These are phyloP conservation scores for Zizania latifolia DNA, from an alignment of 176 grass and related monocot genomes.

Conservation along the genomic window DNA sequence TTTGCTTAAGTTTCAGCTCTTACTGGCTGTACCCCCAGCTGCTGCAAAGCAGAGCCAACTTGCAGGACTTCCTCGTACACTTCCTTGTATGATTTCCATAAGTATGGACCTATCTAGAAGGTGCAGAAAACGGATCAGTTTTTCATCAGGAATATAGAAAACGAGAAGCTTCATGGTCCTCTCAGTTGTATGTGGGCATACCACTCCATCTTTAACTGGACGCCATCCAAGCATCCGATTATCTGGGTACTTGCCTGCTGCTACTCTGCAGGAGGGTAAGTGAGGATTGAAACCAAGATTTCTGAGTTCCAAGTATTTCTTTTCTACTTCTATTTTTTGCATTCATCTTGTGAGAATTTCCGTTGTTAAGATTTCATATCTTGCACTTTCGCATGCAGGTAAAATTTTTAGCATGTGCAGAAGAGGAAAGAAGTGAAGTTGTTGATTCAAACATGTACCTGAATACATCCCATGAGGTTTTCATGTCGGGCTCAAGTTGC, in stretches of 20 bases:
- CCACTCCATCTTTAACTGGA: slow-evolving; percentile 67
- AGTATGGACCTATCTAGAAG: slow-evolving; percentile 65
- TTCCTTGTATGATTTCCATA: slow-evolving; percentile 94
- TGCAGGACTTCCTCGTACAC: slow-evolving; percentile 84
- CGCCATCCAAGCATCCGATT: slow-evolving; percentile 97
- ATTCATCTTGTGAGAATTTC: background rate
- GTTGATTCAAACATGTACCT: slow-evolving; percentile 53
- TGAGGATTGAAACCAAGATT: background rate
- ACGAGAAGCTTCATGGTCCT: background rate
- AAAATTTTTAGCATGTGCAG: background rate
- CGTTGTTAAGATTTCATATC: background rate
- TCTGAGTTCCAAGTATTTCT: background rate
- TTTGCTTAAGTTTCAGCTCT: slow-evolving; percentile 5
- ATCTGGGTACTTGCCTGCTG: slow-evolving; percentile 69
- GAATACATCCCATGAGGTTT: slow-evolving; percentile 95
- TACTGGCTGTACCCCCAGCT: slow-evolving; percentile 66
- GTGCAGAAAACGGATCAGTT: slow-evolving; percentile 9
- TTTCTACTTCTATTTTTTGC: background rate
- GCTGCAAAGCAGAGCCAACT: slow-evolving; percentile 58
- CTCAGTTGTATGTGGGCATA: slow-evolving; percentile 26
- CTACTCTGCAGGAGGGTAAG: slow-evolving; percentile 43
- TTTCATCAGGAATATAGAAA: slow-evolving; percentile 14
- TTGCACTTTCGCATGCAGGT: background rate
- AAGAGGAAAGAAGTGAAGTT: too few relatives aligned
- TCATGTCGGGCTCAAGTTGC: slow-evolving; percentile 43